Conservation (phyloP, 805 yeast genomes). For the Spathaspora hagerdaliae region DNA sequence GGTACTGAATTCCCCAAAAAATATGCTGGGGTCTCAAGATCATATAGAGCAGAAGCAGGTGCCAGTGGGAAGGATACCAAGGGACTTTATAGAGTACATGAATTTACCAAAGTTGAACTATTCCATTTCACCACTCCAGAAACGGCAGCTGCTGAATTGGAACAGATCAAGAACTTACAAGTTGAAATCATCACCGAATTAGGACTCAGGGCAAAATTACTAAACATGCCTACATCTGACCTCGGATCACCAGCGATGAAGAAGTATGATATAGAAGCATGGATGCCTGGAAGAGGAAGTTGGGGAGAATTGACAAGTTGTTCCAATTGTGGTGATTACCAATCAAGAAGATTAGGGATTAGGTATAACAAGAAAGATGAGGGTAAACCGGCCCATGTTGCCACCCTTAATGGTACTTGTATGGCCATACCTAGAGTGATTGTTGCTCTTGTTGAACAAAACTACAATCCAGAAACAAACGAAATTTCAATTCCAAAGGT, state of each 20-base stretch:
- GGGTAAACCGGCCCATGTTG: slow-evolving; percentile 46
- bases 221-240: slow-evolving; percentile 87
- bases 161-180: slow-evolving; percentile 62
- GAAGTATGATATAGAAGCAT: slow-evolving; percentile 91
- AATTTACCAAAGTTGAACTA: slow-evolving; percentile 90
- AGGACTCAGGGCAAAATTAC: slow-evolving; percentile 76
- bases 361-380: slow-evolving; percentile 39
- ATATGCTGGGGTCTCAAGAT: slow-evolving; percentile 76
- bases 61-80: slow-evolving; percentile 90
- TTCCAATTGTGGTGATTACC: slow-evolving; percentile 90
- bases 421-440: slow-evolving; percentile 92
- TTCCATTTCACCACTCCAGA: slow-evolving; percentile 64
- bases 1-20: slow-evolving; percentile 46
- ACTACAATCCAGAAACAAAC: slow-evolving; percentile 56
- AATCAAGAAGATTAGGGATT: slow-evolving; percentile 77
- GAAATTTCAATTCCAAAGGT: slow-evolving; percentile 63
- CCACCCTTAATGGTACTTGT: slow-evolving; percentile 93
- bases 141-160: slow-evolving; percentile 48
- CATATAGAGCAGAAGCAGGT: slow-evolving; percentile 96
- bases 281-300: slow-evolving; percentile 94
- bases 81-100: slow-evolving; percentile 93
- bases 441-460: slow-evolving; percentile 84
- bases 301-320: slow-evolving; percentile 94
- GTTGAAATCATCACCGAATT: slow-evolving; percentile 56
- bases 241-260: slow-evolving; percentile 90